Conservation (phyloP, 768 basidiomycete species). For the Rhodotorula babjevae region DNA sequence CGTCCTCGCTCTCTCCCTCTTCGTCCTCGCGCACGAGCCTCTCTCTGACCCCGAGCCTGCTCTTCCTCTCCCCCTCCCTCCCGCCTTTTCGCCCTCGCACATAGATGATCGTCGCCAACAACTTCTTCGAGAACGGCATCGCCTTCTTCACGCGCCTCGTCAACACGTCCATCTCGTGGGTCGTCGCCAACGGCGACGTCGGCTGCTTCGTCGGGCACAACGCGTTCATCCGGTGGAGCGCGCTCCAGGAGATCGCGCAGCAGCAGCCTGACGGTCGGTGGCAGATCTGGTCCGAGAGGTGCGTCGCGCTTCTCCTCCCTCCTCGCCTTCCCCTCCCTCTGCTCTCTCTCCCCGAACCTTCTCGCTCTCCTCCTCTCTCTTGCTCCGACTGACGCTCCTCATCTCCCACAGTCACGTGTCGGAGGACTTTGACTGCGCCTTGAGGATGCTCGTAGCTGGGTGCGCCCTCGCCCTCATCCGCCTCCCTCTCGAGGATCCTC, state of each 20-base stretch:
- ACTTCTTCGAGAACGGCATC: slow-evolving; percentile 83
- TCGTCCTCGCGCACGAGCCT: too few species aligned
- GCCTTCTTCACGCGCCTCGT: slow-evolving; percentile 82
- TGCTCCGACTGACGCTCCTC: too few species aligned
- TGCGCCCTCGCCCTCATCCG: neutral
- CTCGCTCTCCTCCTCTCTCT: too few species aligned
- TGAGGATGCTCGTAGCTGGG: slow-evolving; percentile 15
- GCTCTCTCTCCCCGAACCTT: too few species aligned
- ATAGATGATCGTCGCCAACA: neutral
- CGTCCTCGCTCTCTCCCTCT: slow-evolving; percentile 51
- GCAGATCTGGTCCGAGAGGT: slow-evolving; percentile 73
- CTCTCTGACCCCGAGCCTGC: too few species aligned
- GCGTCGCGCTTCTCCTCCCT: too few species aligned
- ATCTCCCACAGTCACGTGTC: slow-evolving; percentile 57
- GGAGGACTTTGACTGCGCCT: slow-evolving; percentile 51
- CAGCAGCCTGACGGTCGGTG: slow-evolving; percentile 60
- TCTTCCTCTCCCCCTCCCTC: neutral
- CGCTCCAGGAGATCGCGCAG: slow-evolving; percentile 76
- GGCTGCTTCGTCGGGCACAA: slow-evolving; percentile 55
- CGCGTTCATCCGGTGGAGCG: slow-evolving; percentile 83
- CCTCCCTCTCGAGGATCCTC: too few species aligned
- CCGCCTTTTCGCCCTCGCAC: neutral
- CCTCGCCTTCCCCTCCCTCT: too few species aligned
- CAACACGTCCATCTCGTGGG: slow-evolving; percentile 51
- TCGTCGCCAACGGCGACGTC: neutral